Conservation (phyloP, 2,329 filamentous ascomycete genomes). For the Penicillium oxalicum region DNA sequence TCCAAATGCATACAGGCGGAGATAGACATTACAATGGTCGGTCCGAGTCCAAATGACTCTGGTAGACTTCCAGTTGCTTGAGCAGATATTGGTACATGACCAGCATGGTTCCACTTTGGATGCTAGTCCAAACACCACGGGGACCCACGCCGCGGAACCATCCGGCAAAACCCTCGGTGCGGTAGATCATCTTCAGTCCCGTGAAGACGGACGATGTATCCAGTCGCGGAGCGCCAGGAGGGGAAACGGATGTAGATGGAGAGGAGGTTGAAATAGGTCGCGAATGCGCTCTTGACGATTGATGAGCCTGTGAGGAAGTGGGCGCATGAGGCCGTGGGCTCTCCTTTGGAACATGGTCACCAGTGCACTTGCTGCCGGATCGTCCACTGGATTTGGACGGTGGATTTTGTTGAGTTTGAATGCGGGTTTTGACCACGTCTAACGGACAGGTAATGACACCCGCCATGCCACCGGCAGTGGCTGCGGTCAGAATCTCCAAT, state of each 20-base stretch:
- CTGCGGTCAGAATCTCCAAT: slow-evolving; percentile 83
- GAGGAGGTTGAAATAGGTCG: slow-evolving; percentile 84
- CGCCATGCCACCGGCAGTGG: slow-evolving; percentile 82
- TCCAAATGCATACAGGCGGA: slow-evolving; percentile 12
- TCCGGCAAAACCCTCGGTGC: slow-evolving; percentile 76
- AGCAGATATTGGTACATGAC: slow-evolving; percentile 88
- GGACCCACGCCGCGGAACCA: slow-evolving; percentile 95
- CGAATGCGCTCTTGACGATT: slow-evolving; percentile 47
- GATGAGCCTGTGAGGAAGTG: slow-evolving; percentile 16
- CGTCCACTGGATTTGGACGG: slow-evolving; percentile 30
- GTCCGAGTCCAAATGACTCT: slow-evolving; percentile 19
- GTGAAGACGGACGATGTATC: slow-evolving; percentile 85
- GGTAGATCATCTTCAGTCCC: slow-evolving; percentile 81
- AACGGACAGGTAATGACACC: slow-evolving; percentile 92
- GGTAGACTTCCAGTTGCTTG: slow-evolving; percentile 62
- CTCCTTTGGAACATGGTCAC: slow-evolving; percentile 26
- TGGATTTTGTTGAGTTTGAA: slow-evolving; percentile 79
- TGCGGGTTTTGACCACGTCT: slow-evolving; percentile 93
- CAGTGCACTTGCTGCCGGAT: slow-evolving; percentile 23
- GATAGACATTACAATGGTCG: slow-evolving; percentile 13
- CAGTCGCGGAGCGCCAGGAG: slow-evolving; percentile 70
- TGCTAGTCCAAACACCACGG: slow-evolving; percentile 90
- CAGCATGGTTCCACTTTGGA: slow-evolving; percentile 94
- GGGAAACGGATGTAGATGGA: slow-evolving; percentile 73
- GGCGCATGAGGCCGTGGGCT: slow-evolving; percentile 23